Percentiles rank a stretch among this genome's conserved stretches.
phyloP scores from a whole-genome alignment of 176 grass and related monocot species.

The Juncus effusus region DNA sequence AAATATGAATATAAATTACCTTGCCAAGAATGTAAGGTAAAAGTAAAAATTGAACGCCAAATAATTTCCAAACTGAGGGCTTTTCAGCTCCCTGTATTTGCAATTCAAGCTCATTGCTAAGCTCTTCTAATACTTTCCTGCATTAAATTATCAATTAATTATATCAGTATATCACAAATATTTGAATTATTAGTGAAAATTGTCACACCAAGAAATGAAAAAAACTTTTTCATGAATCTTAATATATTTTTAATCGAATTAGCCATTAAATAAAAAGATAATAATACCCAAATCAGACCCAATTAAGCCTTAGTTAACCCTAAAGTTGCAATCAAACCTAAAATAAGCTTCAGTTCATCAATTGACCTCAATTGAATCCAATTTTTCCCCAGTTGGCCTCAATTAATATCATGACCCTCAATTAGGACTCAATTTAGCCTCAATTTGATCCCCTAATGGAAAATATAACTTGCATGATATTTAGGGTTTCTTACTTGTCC shows the following conservation, averaged over 20 bases:
- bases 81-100: constrained; percentile 88
- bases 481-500: constrained; percentile 63
- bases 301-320: too few relatives aligned
- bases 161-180: neutral
- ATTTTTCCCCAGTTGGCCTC: too few relatives aligned
- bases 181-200: constrained; percentile 5
- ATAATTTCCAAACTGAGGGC: constrained; percentile 79
- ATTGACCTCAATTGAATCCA: too few relatives aligned
- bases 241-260: too few relatives aligned
- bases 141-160: constrained; percentile 16
- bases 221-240: neutral
- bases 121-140: constrained; percentile 69
- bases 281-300: too few relatives aligned
- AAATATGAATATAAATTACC: constrained; percentile 32
- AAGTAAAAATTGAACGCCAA: constrained; percentile 77
- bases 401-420: neutral
- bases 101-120: constrained; percentile 75
- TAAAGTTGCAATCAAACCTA: too few relatives aligned
- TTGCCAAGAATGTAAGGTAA: constrained; percentile 80
- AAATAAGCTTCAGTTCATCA: too few relatives aligned
- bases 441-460: too few relatives aligned
- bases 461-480: neutral
- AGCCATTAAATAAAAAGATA: too few relatives aligned
- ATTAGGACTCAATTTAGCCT: neutral
- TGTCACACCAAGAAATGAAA: constrained; percentile 5